phyloP scores from a whole-genome alignment of 768 basidiomycete genomes.

The Mycena leptocephala region DNA sequence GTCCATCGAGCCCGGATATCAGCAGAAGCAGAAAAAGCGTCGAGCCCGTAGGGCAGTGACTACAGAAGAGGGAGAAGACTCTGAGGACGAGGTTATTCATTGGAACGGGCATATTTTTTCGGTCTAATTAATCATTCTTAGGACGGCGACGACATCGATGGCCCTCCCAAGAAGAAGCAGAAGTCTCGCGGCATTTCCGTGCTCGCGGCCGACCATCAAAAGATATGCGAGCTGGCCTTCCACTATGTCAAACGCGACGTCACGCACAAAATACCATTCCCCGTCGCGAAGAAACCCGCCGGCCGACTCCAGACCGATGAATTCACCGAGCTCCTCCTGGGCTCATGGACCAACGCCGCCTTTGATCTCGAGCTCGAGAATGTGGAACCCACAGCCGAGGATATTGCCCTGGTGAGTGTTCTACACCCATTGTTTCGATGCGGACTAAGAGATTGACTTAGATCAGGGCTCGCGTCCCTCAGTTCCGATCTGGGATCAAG shows the following conservation, averaged over 20 bases:
- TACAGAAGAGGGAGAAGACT: no score
- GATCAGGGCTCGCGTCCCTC: conserved; percentile 5
- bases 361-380: not conserved
- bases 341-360: not conserved
- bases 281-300: not conserved
- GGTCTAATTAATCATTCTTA: no score
- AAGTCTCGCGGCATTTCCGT: not conserved
- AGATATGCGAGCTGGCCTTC: not conserved
- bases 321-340: not conserved
- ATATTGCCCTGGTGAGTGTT: not conserved
- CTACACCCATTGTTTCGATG: not conserved
- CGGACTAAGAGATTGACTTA: no score
- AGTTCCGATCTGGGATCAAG: not conserved
- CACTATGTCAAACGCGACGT: not conserved
- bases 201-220: not conserved
- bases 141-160: no score
- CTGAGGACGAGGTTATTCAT: no score
- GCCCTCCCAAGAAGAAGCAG: not conserved
- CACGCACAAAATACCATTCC: not conserved
- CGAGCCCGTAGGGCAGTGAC: no score
- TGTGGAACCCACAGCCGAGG: not conserved
- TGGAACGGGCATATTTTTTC: no score
- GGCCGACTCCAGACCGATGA: not conserved
- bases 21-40: no score
- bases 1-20: no score